These are phyloP conservation scores for Pestalotiopsis sp. DNA, from an alignment of 2,329 filamentous ascomycete species.

Conservation along the genomic window DNA sequence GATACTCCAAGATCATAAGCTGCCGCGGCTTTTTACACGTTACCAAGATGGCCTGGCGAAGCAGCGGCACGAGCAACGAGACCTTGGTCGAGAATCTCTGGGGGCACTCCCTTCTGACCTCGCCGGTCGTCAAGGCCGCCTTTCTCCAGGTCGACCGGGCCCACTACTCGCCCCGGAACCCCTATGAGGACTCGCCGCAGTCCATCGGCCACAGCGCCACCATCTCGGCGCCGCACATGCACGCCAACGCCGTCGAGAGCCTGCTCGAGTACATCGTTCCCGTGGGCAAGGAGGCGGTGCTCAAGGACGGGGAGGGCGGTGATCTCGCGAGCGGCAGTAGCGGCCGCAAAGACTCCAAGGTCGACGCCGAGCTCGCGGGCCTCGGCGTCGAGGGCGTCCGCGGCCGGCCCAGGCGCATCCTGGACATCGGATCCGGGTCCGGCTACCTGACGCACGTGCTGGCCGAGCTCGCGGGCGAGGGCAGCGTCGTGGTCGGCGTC, in stretches of 20 bases:
- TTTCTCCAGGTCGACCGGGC: conserved; percentile 86
- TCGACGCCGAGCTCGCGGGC: conserved; percentile 4
- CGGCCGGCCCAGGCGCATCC: conserved; percentile 50
- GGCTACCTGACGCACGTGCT: conserved; percentile 89
- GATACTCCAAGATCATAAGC: conserved; percentile 19
- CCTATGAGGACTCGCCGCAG: conserved; percentile 69
- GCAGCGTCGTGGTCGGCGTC: conserved; percentile 65
- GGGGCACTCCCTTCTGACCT: conserved; percentile 72
- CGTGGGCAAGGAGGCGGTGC: conserved; percentile 28
- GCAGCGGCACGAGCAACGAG: conserved; percentile 73
- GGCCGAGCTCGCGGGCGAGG: conserved; percentile 70
- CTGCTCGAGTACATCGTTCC: conserved; percentile 45
- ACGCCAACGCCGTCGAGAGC: conserved; percentile 55
- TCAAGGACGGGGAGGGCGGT: conserved; percentile 5
- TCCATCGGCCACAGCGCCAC: conserved; percentile 58
- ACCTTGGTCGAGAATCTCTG: conserved; percentile 80
- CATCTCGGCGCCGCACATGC: conserved; percentile 66
- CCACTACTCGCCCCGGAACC: conserved; percentile 72
- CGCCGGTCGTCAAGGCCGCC: conserved; percentile 72
- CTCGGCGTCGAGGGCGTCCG: not conserved
- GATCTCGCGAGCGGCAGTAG: not conserved
- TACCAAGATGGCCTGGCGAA: conserved; percentile 83
- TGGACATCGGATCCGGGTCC: conserved; percentile 77
- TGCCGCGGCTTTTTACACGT: not conserved
- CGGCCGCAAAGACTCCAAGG: not conserved